These are phyloP conservation scores for Hirsutella minnesotensis DNA, from an alignment of 2,329 filamentous ascomycete species.

Conservation along the genomic window DNA sequence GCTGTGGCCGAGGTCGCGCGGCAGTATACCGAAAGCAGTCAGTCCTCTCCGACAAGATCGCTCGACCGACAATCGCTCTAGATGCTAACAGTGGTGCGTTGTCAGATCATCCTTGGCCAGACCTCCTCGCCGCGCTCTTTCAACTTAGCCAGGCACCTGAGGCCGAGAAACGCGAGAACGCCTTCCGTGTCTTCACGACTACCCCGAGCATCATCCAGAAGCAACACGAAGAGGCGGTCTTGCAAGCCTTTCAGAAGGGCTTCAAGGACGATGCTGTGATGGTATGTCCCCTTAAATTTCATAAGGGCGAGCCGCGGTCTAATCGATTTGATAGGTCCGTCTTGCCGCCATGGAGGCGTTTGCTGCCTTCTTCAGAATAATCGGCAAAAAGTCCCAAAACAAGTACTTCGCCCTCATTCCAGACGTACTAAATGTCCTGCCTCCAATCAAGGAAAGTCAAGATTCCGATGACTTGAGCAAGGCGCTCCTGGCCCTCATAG, in stretches of 20 bases:
- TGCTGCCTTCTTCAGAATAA: constrained; percentile 85
- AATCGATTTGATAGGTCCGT: constrained; percentile 52
- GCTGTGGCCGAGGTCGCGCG: constrained; percentile 92
- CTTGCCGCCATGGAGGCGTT: constrained; percentile 95
- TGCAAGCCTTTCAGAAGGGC: constrained; percentile 77
- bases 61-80: not conserved
- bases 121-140: constrained; percentile 77
- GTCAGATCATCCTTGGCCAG: constrained; percentile 74
- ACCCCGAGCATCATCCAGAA: constrained; percentile 93
- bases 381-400: constrained; percentile 74
- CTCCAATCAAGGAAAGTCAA: constrained; percentile 81
- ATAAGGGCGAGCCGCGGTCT: not conserved
- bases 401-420: constrained; percentile 84
- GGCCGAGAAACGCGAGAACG: constrained; percentile 74
- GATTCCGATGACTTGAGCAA: constrained; percentile 88
- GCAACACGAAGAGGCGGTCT: constrained; percentile 85
- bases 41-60: constrained; percentile 21
- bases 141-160: constrained; percentile 81
- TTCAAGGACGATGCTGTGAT: constrained; percentile 80
- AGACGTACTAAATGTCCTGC: constrained; percentile 86
- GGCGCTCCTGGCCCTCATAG: constrained; percentile 82
- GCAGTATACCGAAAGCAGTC: constrained; percentile 88
- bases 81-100: constrained; percentile 9
- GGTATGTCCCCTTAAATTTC: constrained; percentile 33
- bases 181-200: constrained; percentile 89